A percentile compares a stretch with the other conserved stretches of the same genome.
These are phyloP conservation scores for Aspergillus udagawae DNA, from an alignment of 2,329 filamentous ascomycete genomes.

Conservation along the genomic window DNA sequence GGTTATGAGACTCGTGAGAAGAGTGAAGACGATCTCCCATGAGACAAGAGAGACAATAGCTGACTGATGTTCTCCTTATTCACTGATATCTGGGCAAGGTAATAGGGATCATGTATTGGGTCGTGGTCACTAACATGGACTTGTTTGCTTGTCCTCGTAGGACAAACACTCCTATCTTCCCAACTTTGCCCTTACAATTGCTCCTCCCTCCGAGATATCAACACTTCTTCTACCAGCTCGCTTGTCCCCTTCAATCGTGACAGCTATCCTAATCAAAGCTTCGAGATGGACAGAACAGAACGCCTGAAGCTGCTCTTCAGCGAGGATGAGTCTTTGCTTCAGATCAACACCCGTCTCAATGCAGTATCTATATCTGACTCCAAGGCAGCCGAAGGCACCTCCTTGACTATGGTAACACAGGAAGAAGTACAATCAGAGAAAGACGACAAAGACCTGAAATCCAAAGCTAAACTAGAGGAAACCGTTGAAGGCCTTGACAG, in stretches of 20 bases:
- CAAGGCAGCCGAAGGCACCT: not conserved
- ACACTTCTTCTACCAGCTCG: not conserved
- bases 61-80: not conserved
- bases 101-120: not conserved
- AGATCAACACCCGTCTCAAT: slow-evolving; percentile 17
- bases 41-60: not conserved
- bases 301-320: slow-evolving; percentile 29
- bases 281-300: slow-evolving; percentile 20
- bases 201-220: not conserved
- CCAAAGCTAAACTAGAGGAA: not conserved
- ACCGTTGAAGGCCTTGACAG: not conserved
- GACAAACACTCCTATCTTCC: not conserved
- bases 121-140: not conserved
- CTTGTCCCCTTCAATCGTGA: not conserved
- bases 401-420: not conserved
- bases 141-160: not conserved
- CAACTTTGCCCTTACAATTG: not conserved
- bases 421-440: not conserved
- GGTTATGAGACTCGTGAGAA: not conserved
- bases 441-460: not conserved
- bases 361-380: not conserved
- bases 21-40: not conserved
- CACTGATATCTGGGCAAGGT: not conserved
- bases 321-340: slow-evolving; percentile 21
- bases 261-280: not conserved